These are phyloP conservation scores for Penicillium sp. DNA, from an alignment of 2,329 filamentous ascomycete species.

Conservation along the genomic window DNA sequence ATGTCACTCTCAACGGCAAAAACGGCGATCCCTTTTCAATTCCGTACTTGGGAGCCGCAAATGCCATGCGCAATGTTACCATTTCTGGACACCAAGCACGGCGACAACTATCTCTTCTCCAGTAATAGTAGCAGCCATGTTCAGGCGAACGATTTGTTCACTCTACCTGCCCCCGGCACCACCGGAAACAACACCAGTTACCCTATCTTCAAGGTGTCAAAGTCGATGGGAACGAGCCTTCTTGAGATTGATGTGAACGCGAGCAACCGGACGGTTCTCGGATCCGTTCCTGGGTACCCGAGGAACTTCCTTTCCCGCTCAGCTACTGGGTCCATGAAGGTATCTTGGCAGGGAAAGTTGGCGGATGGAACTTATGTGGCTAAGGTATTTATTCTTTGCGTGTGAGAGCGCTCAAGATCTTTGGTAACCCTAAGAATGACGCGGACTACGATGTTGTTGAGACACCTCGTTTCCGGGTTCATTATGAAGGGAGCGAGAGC, in stretches of 20 bases:
- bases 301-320: neutral
- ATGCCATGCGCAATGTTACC: slow-evolving; percentile 17
- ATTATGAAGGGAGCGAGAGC: neutral
- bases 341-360: slow-evolving; percentile 1
- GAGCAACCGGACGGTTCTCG: neutral
- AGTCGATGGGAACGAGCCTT: slow-evolving; percentile 17
- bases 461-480: slow-evolving; percentile 7
- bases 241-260: slow-evolving; percentile 9
- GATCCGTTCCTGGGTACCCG: neutral
- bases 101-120: slow-evolving; percentile 1
- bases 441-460: slow-evolving; percentile 11
- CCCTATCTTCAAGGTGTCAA: slow-evolving; percentile 11
- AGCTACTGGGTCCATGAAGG: neutral
- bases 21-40: slow-evolving; percentile 25
- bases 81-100: slow-evolving; percentile 11
- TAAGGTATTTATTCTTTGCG: slow-evolving; percentile 10
- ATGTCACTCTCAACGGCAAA: slow-evolving; percentile 28
- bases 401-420: slow-evolving; percentile 20
- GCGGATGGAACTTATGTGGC: slow-evolving; percentile 13
- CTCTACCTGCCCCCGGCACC: neutral
- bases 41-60: slow-evolving; percentile 34
- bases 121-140: neutral
- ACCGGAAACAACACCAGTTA: slow-evolving; percentile 10
- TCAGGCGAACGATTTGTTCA: neutral
- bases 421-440: slow-evolving; percentile 6